Base-by-base conservation (phyloP, 176 grass and related monocot genomes). In the Stipa capillata region DNA sequence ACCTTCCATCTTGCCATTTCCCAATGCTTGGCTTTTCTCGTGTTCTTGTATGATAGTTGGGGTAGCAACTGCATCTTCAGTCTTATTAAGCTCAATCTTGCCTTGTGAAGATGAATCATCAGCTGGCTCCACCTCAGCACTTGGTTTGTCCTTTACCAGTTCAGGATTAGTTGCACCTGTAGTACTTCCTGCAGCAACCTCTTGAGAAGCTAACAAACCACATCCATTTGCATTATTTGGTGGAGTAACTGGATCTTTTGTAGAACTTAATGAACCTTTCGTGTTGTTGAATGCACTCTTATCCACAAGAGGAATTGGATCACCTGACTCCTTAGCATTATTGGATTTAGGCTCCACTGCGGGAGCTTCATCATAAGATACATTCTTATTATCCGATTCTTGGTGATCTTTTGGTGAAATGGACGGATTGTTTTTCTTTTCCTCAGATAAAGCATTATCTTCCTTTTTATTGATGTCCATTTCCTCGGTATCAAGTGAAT, bases 1-100 rank as follows among this genome's bases (percentile, higher is more conserved):
- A 94, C 92, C 92, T 89, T 71, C 75, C 50, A 77, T 86, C 25
- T 78, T 85, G 58, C 73, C 82, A 81, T 83, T 84, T 88, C 69
- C 82, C 29, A 91, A 34, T 74, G 70, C 75, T 86, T 82, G 59
- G 39, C 51, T 69, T 59, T 66, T 43, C 44, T 86, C 73, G 3
- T 86, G 72, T 82, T 83, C 88, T 72, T 75, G 75, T 41, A 40
- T 5, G 7, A 40, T 78, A 83, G 71, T 12, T 59, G 66, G 69
- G 39, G 76, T 64, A 78, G 31, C n/a, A 62, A 65, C 51, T 63
- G 73, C 73, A 77, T 88, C 71, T 86, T 85, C 50, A 58, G 34
- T 58, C 71, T 86, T 82, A 69, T 76, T 48, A 64, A 77, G 55
- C 42, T 78, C 43, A 3, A 57, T 48, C 51, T 84, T 89, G 37